Evolutionary conservation across 2,329 filamentous ascomycete species (phyloP).

Genomic region (Purpureocillium takamizusanense): DNA sequence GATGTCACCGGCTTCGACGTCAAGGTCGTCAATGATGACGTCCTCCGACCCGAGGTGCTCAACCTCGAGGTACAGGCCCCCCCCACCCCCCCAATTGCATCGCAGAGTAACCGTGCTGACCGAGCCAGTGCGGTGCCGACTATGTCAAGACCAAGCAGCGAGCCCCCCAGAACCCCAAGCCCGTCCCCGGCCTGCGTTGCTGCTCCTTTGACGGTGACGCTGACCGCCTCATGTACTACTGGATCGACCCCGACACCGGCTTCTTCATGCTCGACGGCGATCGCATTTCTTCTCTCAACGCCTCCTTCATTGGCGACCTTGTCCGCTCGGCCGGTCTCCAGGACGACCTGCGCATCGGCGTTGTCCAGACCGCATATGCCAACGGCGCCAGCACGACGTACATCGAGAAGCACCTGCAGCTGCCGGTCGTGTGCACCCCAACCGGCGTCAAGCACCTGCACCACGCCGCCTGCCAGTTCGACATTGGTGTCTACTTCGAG

Average conservation of each 20-base stretch:
- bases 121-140: constrained; percentile 74
- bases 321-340: constrained; percentile 70
- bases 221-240: constrained; percentile 94
- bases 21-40: constrained; percentile 86
- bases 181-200: constrained; percentile 65
- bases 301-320: constrained; percentile 87
- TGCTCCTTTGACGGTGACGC: constrained; percentile 93
- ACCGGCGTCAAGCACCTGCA: constrained; percentile 97
- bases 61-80: constrained; percentile 63
- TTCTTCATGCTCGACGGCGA: constrained; percentile 95
- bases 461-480: constrained; percentile 90
- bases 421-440: constrained; percentile 86
- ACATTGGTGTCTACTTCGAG: constrained; percentile 97
- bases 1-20: constrained; percentile 67
- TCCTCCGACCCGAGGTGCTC: constrained; percentile 78
- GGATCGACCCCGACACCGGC: constrained; percentile 67
- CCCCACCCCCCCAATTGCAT: neutral
- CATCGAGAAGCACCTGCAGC: constrained; percentile 75
- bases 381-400: constrained; percentile 93
- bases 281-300: constrained; percentile 88
- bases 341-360: constrained; percentile 77
- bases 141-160: constrained; percentile 96
- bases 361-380: constrained; percentile 95
- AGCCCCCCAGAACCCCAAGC: constrained; percentile 74
- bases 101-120: too few species aligned